Evolutionary conservation across 2,329 filamentous ascomycete genomes (phyloP), one percentile per base, ranked within the genome.

Genomic region (Bipolaris zeicola): DNA sequence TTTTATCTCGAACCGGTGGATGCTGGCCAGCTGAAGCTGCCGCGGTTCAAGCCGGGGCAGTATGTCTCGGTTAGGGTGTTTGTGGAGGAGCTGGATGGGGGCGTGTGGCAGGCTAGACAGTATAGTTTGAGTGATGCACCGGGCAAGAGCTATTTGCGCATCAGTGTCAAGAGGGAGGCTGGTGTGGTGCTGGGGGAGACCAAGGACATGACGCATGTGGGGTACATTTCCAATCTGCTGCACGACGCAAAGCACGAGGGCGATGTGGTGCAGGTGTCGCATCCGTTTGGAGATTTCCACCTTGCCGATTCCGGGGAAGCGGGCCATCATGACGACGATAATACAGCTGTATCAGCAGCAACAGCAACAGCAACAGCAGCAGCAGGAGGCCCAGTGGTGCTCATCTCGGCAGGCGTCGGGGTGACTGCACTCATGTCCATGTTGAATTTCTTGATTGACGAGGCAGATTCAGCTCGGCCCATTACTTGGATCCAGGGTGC

Each of bases 51-150:
- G 55, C 88, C 89, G 0, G 90, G 90, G 34, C 89, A 92, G 75
- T 92, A 91, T 69, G 82, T 90, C 58, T 89, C 87, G 0, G 76
- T 91, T 44, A 82, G 83, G 47, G 73, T 87, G 6, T 78, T 82
- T 47, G 81, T 89, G 0, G 83, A 85, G 1, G 69, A 73, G 58
- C 49, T 75, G 13, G 65, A 73, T 6, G 70, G 68, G 8, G 83
- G 84, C n/a, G 81, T 86, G 69, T 76, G 81, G 62, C 89, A 92
- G 74, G 82, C 85, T 16, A 81, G 89, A 31, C 89, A 92, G 74
- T 92, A 91, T 76, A 90, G 87, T 24, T 81, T 92, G 58, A 89
- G 85, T 66, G 88, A 91, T 61, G 81, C 84, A 47, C 88, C 87
- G 2, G 79, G 79, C 2, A 76, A 81, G 7, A 80, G 85, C 47